A percentile compares a stretch with the other conserved stretches of the same genome.
Evolutionary conservation across 2,329 filamentous ascomycete genomes (phyloP).

Genomic region (Pseudogymnoascus sp.): DNA sequence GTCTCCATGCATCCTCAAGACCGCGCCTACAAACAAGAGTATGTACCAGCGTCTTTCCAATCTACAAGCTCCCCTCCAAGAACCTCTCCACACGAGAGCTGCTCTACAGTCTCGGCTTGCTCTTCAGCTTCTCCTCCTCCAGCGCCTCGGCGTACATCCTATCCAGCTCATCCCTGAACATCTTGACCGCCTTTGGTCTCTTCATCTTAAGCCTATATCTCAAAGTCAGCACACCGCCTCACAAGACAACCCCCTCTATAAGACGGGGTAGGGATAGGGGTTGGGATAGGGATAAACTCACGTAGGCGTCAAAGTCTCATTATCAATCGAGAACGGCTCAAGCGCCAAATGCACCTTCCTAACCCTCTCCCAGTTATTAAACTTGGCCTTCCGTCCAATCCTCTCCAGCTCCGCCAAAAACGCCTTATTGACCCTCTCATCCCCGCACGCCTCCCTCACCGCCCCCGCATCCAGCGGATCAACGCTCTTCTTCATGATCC

Average conservation of each 20-base stretch:
- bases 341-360: conserved; percentile 64
- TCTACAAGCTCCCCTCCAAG: neutral
- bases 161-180: conserved; percentile 25
- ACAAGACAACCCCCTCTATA: neutral
- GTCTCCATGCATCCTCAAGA: neutral
- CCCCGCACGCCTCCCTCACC: conserved; percentile 56
- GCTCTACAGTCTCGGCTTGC: neutral
- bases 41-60: neutral
- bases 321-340: conserved; percentile 89
- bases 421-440: conserved; percentile 64
- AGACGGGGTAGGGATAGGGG: too few relatives aligned
- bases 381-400: conserved; percentile 74
- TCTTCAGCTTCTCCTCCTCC: conserved; percentile 19
- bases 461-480: conserved; percentile 54
- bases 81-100: neutral
- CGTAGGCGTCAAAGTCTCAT: conserved; percentile 82
- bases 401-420: conserved; percentile 71
- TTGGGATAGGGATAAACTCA: conserved; percentile 46
- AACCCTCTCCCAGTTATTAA: conserved; percentile 85
- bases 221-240: conserved; percentile 15
- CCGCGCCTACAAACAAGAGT: neutral
- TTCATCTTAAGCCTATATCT: conserved; percentile 57
- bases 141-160: conserved; percentile 27
- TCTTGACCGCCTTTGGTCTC: conserved; percentile 57
- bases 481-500: conserved; percentile 62